A percentile compares a stretch with the other conserved stretches of the same genome.
These are phyloP conservation scores for Saccharomyces eubayanus DNA, from an alignment of 805 yeast genomes.

Conservation along the genomic window DNA sequence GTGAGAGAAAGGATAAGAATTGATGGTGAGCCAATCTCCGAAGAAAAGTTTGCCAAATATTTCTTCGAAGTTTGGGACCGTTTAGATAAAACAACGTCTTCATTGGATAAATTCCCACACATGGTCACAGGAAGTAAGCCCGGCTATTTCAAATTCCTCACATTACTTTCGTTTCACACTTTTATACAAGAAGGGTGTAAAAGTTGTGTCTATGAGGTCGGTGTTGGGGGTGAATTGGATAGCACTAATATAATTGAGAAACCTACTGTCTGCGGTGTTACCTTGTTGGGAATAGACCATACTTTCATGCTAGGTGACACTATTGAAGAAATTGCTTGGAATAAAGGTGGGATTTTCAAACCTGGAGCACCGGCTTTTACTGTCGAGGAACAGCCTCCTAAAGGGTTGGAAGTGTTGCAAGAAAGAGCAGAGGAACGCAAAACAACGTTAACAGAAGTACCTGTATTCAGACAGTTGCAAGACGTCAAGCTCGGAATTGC, in stretches of 20 bases:
- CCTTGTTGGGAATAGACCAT: conserved; percentile 88
- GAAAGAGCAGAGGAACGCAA: conserved; percentile 63
- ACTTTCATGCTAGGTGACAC: conserved; percentile 80
- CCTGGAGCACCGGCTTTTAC: conserved; percentile 55
- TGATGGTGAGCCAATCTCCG: conserved; percentile 77
- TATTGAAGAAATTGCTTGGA: conserved; percentile 87
- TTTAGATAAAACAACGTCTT: conserved; percentile 45
- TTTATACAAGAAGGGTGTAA: conserved; percentile 85
- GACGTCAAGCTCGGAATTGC: conserved; percentile 54
- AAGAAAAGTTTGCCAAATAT: conserved; percentile 72
- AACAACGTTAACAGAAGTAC: conserved; percentile 45
- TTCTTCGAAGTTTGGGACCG: conserved; percentile 93
- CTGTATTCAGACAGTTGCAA: conserved; percentile 33
- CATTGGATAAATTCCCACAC: conserved; percentile 54
- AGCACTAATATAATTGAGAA: conserved; percentile 80
- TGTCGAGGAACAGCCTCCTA: conserved; percentile 48
- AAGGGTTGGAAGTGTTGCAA: conserved; percentile 47
- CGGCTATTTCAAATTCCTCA: conserved; percentile 84
- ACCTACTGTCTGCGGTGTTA: conserved; percentile 80
- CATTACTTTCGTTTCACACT: conserved; percentile 83
- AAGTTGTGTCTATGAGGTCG: conserved; percentile 93
- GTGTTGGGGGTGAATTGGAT: conserved; percentile 96
- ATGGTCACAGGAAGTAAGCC: conserved; percentile 73
- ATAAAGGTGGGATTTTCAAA: conserved; percentile 90
- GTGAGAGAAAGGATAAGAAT: conserved; percentile 88